Evolutionary conservation across 2,329 filamentous ascomycete species (phyloP), one percentile per base, ranked within the genome.

Genomic region (Shiraia bambusicola): DNA sequence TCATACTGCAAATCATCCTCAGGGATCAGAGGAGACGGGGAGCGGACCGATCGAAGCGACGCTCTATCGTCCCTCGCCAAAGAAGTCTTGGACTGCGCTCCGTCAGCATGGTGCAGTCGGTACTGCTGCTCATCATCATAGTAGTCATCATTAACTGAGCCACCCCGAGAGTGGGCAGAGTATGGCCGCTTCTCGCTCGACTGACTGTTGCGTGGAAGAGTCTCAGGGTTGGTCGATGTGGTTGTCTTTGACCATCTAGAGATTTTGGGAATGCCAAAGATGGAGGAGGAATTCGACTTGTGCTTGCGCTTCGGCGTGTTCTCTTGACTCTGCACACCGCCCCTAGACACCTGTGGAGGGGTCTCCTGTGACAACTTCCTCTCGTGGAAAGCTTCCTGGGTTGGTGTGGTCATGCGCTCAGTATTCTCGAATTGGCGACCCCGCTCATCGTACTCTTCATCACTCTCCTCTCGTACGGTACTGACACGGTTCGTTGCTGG

Each of bases 221-320:
- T 86, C 55, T 86, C 86, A 31, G 88, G 84, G 30, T 90, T 83
- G 47, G 89, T 95, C 0, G 90, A 95, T 3, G 91, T 81, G 0
- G 93, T 98, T 2, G 92, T 97, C 72, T 94, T 93, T 0, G 92
- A 97, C 93, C 93, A 98, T 30, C 93, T 82, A 5, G 93, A 97
- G 49, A 95, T 91, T 73, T 95, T 96, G 16, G 91, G 90, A 48
- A 73, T 70, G 34, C 70, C 71, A 41, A 95, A 87, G 76, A 83
- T 76, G 0, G 87, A 88, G 0, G 89, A 93, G 43, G 83, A 83
- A 62, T 81, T 86, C 1, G 88, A 92, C 67, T 95, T 95, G 72
- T 94, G 87, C 72, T 95, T 96, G 67, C 87, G 88, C 52, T 76
- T 69, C 9, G 89, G 88, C 0, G 88, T 95, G 48, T 90, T 88